Conservation (phyloP, 345 rosid species). For the Ceriops zippeliana region DNA sequence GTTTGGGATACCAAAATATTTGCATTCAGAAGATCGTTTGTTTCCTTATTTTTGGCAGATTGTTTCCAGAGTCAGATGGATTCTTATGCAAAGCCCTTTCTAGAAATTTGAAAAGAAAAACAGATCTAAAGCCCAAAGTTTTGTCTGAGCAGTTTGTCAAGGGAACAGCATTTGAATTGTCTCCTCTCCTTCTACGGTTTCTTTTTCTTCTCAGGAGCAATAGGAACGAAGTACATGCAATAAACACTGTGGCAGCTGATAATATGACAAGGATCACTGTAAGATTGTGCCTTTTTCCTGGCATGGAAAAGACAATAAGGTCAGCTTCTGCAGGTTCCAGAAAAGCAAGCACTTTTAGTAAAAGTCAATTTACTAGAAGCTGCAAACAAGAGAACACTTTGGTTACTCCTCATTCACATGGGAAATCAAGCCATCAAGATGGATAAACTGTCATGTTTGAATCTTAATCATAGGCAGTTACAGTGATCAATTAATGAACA, state of each 20-base stretch:
- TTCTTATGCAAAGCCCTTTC: background rate
- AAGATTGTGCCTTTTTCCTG: conserved; percentile 16
- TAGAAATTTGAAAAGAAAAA: background rate
- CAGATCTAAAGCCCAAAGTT: conserved; percentile 3
- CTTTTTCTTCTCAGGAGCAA: conserved; percentile 18
- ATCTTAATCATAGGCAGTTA: too few species aligned
- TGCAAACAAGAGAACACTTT: too few species aligned
- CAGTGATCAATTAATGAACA: too few species aligned
- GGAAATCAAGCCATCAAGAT: too few species aligned
- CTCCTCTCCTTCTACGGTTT: conserved; percentile 2
- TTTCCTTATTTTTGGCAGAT: background rate
- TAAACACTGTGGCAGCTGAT: conserved; percentile 17
- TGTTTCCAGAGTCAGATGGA: background rate
- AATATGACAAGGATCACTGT: conserved; percentile 7
- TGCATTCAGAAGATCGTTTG: too few species aligned
- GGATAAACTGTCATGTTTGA: too few species aligned
- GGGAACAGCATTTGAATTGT: conserved; percentile 13
- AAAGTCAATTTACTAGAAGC: too few species aligned
- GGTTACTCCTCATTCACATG: too few species aligned
- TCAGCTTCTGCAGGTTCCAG: background rate
- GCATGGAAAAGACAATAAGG: background rate
- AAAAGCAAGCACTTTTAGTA: background rate
- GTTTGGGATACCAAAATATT: background rate
- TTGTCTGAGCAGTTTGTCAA: conserved; percentile 10
- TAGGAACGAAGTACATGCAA: conserved; percentile 12